Percentiles rank a stretch among this genome's conserved stretches.
These are phyloP conservation scores for Pseudopithomyces maydicus DNA, from an alignment of 2,329 filamentous ascomycete species.

Conservation along the genomic window DNA sequence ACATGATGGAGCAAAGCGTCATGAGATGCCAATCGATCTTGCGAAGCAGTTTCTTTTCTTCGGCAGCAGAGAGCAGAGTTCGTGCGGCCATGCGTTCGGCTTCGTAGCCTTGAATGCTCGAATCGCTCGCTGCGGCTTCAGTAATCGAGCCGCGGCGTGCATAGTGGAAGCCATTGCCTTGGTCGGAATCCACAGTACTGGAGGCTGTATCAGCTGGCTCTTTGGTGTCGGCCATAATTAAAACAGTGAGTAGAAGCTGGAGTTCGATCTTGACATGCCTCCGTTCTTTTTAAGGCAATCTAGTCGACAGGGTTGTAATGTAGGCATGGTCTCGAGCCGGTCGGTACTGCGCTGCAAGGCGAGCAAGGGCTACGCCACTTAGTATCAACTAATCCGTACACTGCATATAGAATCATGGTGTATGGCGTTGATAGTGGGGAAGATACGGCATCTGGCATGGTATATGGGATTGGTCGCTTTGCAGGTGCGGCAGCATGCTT, in stretches of 20 bases:
- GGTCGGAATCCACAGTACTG: constrained; percentile 2
- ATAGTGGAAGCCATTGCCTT: constrained; percentile 13
- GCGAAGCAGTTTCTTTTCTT: constrained; percentile 50
- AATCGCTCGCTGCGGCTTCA: background rate
- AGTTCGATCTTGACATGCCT: background rate
- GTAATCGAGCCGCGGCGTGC: constrained; percentile 16
- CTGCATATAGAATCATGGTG: background rate
- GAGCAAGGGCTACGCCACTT: background rate
- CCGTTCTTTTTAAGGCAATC: background rate
- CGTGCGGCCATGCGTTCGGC: constrained; percentile 17
- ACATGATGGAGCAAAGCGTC: constrained; percentile 25
- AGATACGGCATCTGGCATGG: background rate
- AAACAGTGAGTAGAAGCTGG: background rate
- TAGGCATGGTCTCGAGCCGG: background rate
- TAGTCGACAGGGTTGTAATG: background rate
- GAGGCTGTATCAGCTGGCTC: background rate
- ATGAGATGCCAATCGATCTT: constrained; percentile 24
- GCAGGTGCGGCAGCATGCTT: background rate
- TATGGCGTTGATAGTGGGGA: background rate
- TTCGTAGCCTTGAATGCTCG: constrained; percentile 17
- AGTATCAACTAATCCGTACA: background rate
- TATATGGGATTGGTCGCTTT: background rate
- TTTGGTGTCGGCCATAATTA: constrained; percentile 3
- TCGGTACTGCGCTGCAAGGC: background rate
- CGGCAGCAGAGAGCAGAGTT: constrained; percentile 35